Evolutionary conservation across 106 monocot genomes (phyloP), one percentile per base, ranked within the genome.

Genomic region (Iris macrosiphon): DNA sequence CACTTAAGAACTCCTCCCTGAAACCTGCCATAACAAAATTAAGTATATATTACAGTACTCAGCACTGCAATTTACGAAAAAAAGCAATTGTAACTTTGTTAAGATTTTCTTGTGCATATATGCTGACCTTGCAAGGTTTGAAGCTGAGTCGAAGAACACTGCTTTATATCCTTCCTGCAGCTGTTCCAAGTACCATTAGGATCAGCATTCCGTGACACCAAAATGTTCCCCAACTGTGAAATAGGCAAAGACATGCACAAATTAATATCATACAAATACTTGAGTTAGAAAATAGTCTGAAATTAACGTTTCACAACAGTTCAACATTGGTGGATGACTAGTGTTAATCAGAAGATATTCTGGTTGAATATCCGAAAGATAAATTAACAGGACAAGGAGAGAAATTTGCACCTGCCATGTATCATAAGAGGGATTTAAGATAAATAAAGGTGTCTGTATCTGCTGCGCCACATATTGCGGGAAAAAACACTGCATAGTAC

Each of bases 401-500:
- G 3, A 7, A 53, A 31, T 32, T 10, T 19, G 3, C 32, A 84
- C 79, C 84, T 84, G 84, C 72, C 78, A 84, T 45, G 79, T 64
- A 61, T 84, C 84, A 68, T 84, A 84, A 18, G 78, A 78, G 23
- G 84, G 64, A 69, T 84, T 84, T 45, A 79, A 59, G 43, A 84
- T 44, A 49, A 84, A 84, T 24, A 84, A 60, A 39, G 84, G 79
- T 12, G 84, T 75, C 2, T 41, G 45, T 39, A 84, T 79, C 20
- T 64, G 31, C 39, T 22, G 68, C 4, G 57, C 84, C 1, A 63
- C 24, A 30, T 79, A 65, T 32, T 79, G 74, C 19, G 84, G 84
- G 63, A 84, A 84, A 44, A 84, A 75, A 46, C 84, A 84, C 84
- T 84, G 84, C 57, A 61, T 49, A 40, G 27, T 26, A 61, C 45